Base-by-base conservation (phyloP, 176 grass and related monocot species). In the Hordeum marinum region DNA sequence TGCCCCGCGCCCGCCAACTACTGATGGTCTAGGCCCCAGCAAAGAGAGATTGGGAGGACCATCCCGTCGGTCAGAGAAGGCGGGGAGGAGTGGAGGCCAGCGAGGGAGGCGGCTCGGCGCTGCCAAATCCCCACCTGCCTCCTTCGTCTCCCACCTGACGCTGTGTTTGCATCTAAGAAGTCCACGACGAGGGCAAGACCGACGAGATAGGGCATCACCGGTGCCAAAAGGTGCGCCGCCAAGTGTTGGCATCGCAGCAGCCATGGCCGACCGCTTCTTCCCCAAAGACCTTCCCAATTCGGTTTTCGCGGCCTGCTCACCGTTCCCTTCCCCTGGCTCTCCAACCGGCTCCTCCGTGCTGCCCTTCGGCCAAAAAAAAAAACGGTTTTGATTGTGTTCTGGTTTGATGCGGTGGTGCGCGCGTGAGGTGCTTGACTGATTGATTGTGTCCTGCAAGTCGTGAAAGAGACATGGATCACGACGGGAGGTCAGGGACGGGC, bases 211-310 rank as follows among this genome's bases (percentile, higher is more conserved):
- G 11, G 43, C 43, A 46, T 46, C 43, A 46, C 43, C 11, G 3
- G 11, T 46, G 43, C 43, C 43, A 46, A 46, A 46, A 46, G 43
- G 11, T 46, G 43, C 24, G 57, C 57, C 35, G 57, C 66, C 14
- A 90, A 90, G 80, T 84, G 84, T 73, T 79, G 57, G 7, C 8
- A 35, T 29, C 11, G 62, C 31, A 72, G 75, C 21, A 63, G 31
- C 43, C 80, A 98, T 98, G 93, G 91, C 83, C 15, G 91, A 95
- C 60, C 93, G 93, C 40, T 95, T 90, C 89, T 94, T 95, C 74
- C 83, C 83, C 24, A 95, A 94, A 48, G 91, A 98, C 37, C 90
- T 95, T 74, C 91, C 89, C 1, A 85, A 93, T 63, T 95, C 39
- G 86, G 77, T 24, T 52, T 91, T 18, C 29, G 11, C 18, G 75